Evolutionary conservation across 164 flowering plant genomes (phyloP), one percentile per base, ranked within the genome.

Genomic region (Vitis cinerea): DNA sequence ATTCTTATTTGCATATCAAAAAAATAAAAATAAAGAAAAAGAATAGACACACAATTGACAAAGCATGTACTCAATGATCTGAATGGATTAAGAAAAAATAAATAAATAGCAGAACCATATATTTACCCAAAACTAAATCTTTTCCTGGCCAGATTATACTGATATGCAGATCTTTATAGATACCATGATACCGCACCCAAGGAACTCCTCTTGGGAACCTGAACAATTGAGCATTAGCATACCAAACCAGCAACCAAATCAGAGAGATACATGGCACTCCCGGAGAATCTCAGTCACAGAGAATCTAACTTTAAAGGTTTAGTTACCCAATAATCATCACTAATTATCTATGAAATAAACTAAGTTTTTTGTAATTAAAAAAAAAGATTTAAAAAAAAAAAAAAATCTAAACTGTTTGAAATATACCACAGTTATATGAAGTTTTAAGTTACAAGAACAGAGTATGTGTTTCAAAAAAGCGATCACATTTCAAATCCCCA

Each of bases 181-280:
- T 65, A 14, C 98, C 98, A 74, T 81, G 81, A 81, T 90, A 96
- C 61, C 94, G 79, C 19, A 92, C 91, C 99, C 99, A 96, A 51
- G 99, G 97, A 8, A 93, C 93, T 12, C 91, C 99, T 75, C 85
- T 75, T 11, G 99, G 99, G 69, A 92, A 93, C 82, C 98, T 95
- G 88, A 77, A 85, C 61, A 48, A 27, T 29, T 11, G 8, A 14
- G 29, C 64, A 14, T 16, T 27, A n/a, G 1, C 19, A 27, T 15
- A 63, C 0, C 59, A 66, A 27, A 10, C 29, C 9, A 4, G 13
- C 31, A 64, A 47, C 19, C 10, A 17, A 37, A 37, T 2, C 16
- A 29, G 27, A 16, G 19, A 56, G 51, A 37, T 10, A 12, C 59
- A 29, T 13, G 29, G 15, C 50, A 52, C 2, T 53, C 19, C 56